Base-by-base conservation (phyloP, 768 basidiomycete species). In the Boletus huronensis region DNA sequence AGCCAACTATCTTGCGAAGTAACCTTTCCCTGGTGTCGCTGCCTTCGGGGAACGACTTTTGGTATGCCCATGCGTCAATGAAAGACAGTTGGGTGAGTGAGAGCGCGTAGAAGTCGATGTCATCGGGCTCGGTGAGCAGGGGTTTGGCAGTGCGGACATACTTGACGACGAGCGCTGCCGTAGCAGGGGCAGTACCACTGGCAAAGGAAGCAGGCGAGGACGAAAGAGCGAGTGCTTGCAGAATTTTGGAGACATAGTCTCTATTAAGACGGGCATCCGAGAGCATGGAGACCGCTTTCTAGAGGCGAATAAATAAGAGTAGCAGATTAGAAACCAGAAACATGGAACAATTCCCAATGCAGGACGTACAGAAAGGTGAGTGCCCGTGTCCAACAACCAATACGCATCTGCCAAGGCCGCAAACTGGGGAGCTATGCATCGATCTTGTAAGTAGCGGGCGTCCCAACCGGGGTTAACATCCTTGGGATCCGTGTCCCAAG, bases 141-240 rank as follows among this genome's bases (percentile, higher is more conserved):
- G 91, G 90, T 59, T 88, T 88, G 19, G 83, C 86, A 2, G 87
- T 87, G 43, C 85, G 83, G 32, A 93, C 74, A 61, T 90, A 93
- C 67, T 79, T 80, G 48, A 88, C 79, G 35, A 93, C 78, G 39
- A 90, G 80, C 2, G 66, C 35, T 19, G 66, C 63, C 1, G 63
- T 59, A 26, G 39, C 39, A 35, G 59, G 40, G 13, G 62, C 35
- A 28, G 52, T 23, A 10, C 50, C 60, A 29, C 25, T 52, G 13
- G 59, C 53, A 44, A 56, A 65, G 3, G 79, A 68, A 28, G 77
- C 69, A 0, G 85, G 65, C 41, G 82, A 65, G 28, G 70, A 61
- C 6, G 77, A 66, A 34, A 76, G 62, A 35, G 64, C 68, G 14
- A 81, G 70, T 8, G 85, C 83, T 58, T 83, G 82, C 4, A 93